Conservation (phyloP, 352 stramenopile genomes). For the Globisporangium okanoganense region DNA sequence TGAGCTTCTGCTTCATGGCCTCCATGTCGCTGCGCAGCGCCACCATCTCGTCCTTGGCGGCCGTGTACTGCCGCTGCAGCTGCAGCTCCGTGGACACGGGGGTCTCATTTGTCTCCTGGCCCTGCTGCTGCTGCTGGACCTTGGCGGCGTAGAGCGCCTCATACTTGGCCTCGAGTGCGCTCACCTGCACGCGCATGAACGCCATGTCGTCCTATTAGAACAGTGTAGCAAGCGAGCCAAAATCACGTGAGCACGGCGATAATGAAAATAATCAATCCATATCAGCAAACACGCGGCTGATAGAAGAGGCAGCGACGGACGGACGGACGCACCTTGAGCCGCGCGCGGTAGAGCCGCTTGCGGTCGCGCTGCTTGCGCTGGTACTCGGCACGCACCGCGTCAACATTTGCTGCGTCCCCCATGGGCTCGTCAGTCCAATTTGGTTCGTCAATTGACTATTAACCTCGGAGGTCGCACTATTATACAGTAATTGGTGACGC, state of each 20-base stretch:
- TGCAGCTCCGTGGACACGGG: neutral
- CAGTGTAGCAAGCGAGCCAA: neutral
- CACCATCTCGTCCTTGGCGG: slow-evolving; percentile 6
- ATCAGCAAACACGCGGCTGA: neutral
- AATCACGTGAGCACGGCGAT: neutral
- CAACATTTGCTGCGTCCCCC: slow-evolving; percentile 6
- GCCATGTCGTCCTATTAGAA: slow-evolving; percentile 18
- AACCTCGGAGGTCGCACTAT: no score
- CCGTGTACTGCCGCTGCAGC: slow-evolving; percentile 4
- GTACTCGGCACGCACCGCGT: slow-evolving; percentile 12
- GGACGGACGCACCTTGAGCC: slow-evolving; percentile 11
- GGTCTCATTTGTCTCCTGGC: no score
- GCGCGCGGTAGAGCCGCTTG: slow-evolving; percentile 16
- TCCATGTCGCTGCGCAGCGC: slow-evolving; percentile 11
- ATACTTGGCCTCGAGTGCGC: slow-evolving; percentile 10
- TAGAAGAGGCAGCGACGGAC: neutral
- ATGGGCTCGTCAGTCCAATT: neutral
- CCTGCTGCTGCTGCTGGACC: neutral
- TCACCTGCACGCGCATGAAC: slow-evolving; percentile 15
- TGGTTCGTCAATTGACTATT: neutral
- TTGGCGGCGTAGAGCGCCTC: slow-evolving; percentile 11
- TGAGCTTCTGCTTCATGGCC: slow-evolving; percentile 13
- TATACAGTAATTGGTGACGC: no score
- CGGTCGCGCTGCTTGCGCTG: slow-evolving; percentile 19
- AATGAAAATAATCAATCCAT: neutral